Evolutionary conservation across 2,329 filamentous ascomycete species (phyloP).

Genomic region (Phaeophleospora eucalypticola): DNA sequence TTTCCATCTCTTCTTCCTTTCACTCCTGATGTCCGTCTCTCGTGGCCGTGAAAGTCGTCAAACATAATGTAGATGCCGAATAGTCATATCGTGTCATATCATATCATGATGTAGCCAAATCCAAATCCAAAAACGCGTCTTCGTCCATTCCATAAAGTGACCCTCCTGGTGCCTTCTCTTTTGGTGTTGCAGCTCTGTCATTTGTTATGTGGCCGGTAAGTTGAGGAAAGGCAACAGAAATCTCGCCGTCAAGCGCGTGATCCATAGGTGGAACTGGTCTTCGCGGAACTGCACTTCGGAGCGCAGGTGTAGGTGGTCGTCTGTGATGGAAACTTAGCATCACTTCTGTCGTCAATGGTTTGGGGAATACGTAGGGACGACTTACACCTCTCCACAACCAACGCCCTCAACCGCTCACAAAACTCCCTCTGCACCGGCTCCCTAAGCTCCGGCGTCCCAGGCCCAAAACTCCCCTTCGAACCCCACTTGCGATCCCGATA

Average conservation of each 20-base stretch:
- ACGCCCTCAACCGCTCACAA: conserved; percentile 33
- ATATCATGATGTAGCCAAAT: too few species aligned
- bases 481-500: conserved; percentile 41
- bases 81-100: too few species aligned
- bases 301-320: conserved; percentile 37
- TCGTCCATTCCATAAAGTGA: too few species aligned
- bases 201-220: not conserved
- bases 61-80: too few species aligned
- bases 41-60: too few species aligned
- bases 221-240: conserved; percentile 39
- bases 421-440: conserved; percentile 36
- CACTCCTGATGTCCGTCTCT: too few species aligned
- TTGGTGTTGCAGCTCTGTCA: not conserved
- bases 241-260: conserved; percentile 40
- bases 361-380: conserved; percentile 3
- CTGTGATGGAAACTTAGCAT: conserved; percentile 24
- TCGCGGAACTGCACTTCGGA: conserved; percentile 36
- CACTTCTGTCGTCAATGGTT: not conserved
- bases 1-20: too few species aligned
- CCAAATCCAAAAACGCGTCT: too few species aligned
- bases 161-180: too few species aligned
- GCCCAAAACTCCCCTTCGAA: conserved; percentile 35
- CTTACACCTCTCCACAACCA: conserved; percentile 43
- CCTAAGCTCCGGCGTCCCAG: conserved; percentile 37
- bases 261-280: conserved; percentile 39